Conservation (phyloP, 139 green algal genomes). For the Coelastrella sp. region DNA sequence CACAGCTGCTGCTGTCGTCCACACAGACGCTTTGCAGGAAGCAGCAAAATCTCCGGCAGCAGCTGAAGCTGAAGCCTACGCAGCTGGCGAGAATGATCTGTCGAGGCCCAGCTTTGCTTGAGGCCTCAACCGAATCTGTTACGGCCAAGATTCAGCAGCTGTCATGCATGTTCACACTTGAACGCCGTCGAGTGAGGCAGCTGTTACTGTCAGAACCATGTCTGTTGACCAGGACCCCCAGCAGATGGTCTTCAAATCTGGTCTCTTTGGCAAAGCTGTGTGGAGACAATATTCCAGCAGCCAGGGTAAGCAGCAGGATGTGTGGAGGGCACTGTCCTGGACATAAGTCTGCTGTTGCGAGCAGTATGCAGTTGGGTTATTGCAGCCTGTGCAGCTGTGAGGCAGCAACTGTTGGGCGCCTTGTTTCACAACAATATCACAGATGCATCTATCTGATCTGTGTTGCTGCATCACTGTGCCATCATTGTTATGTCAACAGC, state of each 20-base stretch:
- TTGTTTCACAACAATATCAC: no score
- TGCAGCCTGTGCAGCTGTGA: no score
- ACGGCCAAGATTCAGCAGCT: conserved; percentile 11
- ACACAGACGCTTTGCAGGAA: conserved; percentile 18
- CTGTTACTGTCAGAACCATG: conserved; percentile 37
- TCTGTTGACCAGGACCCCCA: conserved; percentile 34
- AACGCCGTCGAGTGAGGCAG: not conserved
- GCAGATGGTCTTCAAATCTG: not conserved
- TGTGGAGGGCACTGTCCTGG: no score
- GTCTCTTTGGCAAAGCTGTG: conserved; percentile 30
- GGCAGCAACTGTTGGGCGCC: no score
- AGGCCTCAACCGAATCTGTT: conserved; percentile 13
- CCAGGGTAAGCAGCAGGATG: not conserved
- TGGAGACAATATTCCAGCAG: not conserved
- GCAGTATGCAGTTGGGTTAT: no score
- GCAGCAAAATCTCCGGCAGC: conserved; percentile 14
- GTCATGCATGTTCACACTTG: not conserved
- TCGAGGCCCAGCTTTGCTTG: conserved; percentile 45
- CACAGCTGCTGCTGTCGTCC: conserved; percentile 28
- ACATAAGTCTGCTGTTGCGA: no score
- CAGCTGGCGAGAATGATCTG: not conserved
- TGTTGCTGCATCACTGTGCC: no score
- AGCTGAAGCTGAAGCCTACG: not conserved
- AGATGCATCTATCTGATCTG: no score
- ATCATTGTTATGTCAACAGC: no score